Conservation (phyloP, 2,329 filamentous ascomycete genomes). For the Cladosporium halotolerans region DNA sequence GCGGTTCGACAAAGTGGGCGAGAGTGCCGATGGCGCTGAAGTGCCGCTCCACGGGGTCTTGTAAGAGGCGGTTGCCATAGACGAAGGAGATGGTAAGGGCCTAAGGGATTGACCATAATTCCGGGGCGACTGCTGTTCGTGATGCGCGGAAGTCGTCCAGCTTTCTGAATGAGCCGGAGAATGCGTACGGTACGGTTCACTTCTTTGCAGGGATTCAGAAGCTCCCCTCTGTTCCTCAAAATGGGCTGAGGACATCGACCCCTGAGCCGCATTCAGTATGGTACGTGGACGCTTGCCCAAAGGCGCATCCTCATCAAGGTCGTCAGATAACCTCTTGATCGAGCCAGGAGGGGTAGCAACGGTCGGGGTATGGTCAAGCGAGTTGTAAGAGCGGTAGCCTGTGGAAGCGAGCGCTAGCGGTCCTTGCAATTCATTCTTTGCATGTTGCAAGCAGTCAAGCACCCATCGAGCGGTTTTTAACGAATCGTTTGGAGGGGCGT, state of each 20-base stretch:
- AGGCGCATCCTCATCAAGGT: slow-evolving; percentile 16
- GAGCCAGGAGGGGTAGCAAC: slow-evolving; percentile 9
- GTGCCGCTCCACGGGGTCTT: neutral
- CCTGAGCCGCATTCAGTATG: too few species aligned
- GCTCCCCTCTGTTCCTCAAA: slow-evolving; percentile 16
- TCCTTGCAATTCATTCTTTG: slow-evolving; percentile 16
- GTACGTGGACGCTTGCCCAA: slow-evolving; percentile 19
- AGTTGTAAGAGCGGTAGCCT: neutral
- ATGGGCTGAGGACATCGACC: neutral
- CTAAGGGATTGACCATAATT: slow-evolving; percentile 10
- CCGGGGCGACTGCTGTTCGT: slow-evolving; percentile 18
- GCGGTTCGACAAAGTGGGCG: slow-evolving; percentile 21
- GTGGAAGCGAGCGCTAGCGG: slow-evolving; percentile 4
- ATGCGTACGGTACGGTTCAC: slow-evolving; percentile 11
- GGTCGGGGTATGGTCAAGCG: neutral
- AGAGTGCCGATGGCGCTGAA: neutral
- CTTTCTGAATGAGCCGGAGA: slow-evolving; percentile 20
- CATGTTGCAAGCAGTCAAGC: slow-evolving; percentile 16
- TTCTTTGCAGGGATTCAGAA: neutral
- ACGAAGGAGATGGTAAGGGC: slow-evolving; percentile 24
- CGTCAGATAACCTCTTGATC: slow-evolving; percentile 17
- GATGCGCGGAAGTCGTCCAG: slow-evolving; percentile 18
- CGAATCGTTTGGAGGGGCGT: slow-evolving; percentile 15
- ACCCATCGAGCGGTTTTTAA: slow-evolving; percentile 22
- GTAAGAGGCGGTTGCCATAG: slow-evolving; percentile 14